phyloP scores from a whole-genome alignment of 768 basidiomycete genomes.

The Lactarius quietus region DNA sequence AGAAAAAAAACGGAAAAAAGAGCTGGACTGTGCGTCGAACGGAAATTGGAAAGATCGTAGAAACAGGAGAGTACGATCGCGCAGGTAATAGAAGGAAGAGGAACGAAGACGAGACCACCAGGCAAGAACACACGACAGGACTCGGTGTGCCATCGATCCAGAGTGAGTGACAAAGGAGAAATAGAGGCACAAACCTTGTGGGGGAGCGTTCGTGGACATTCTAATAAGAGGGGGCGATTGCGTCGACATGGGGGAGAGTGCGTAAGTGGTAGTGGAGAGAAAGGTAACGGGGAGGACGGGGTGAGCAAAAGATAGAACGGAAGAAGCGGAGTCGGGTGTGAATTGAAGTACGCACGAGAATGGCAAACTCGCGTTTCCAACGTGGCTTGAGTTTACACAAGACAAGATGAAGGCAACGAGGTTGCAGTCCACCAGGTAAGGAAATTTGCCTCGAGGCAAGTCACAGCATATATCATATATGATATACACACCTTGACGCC shows the following conservation, averaged over 20 bases:
- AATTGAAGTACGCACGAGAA: slow-evolving; percentile 26
- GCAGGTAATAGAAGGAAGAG: background rate
- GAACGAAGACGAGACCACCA: background rate
- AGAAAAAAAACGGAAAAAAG: background rate
- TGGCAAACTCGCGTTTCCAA: slow-evolving; percentile 28
- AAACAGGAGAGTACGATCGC: background rate
- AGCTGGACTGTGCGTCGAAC: background rate
- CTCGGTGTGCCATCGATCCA: slow-evolving; percentile 15
- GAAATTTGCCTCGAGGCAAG: slow-evolving; percentile 28
- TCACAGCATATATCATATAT: slow-evolving; percentile 27
- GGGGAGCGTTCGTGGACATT: slow-evolving; percentile 15
- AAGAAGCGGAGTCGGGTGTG: slow-evolving; percentile 22
- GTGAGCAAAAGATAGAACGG: slow-evolving; percentile 22
- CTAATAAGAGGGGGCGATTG: slow-evolving; percentile 27
- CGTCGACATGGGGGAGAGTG: slow-evolving; percentile 23
- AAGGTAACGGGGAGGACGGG: slow-evolving; percentile 13
- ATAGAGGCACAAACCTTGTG: slow-evolving; percentile 18
- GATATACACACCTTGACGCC: slow-evolving; percentile 18
- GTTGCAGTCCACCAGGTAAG: slow-evolving; percentile 21
- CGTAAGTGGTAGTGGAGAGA: slow-evolving; percentile 4
- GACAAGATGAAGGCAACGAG: slow-evolving; percentile 26
- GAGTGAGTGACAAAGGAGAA: background rate
- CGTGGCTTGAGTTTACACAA: slow-evolving; percentile 26
- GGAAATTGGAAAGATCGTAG: background rate
- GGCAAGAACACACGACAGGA: background rate